Evolutionary conservation across 108 stramenopile genomes (phyloP).

Genomic region (Fragilaria crotonensis): DNA sequence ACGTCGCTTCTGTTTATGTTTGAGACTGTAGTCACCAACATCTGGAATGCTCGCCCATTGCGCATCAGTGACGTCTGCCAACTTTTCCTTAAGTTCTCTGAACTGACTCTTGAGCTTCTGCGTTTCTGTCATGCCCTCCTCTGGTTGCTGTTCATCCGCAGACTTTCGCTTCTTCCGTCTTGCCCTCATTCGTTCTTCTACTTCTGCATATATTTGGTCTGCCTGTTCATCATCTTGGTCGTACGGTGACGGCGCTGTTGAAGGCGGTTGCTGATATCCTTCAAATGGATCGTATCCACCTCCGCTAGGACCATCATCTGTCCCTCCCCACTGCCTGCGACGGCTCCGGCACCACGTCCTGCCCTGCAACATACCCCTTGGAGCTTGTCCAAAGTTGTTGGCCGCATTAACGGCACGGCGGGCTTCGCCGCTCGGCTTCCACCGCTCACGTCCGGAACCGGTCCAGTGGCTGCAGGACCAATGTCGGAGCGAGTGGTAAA

Average conservation of each 20-base stretch:
- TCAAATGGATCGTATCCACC: constrained; percentile 10
- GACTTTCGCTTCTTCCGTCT: constrained; percentile 52
- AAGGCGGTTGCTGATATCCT: constrained; percentile 19
- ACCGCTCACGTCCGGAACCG: background rate
- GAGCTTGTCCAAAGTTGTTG: constrained; percentile 76
- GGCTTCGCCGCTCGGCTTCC: constrained; percentile 23
- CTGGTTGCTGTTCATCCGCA: constrained; percentile 21
- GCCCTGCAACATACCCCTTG: constrained; percentile 84
- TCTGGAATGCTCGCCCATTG: constrained; percentile 98
- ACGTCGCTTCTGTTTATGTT: constrained; percentile 80
- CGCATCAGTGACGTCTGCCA: constrained; percentile 80
- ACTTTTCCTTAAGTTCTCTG: constrained; percentile 88
- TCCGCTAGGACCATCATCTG: too few species aligned
- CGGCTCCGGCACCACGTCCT: constrained; percentile 64
- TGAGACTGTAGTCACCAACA: constrained; percentile 85
- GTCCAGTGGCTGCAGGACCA: constrained; percentile 60
- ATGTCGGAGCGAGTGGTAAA: constrained; percentile 96
- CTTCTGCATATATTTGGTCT: constrained; percentile 89
- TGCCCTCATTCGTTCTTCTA: constrained; percentile 90
- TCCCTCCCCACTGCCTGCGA: constrained; percentile 21
- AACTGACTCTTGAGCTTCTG: constrained; percentile 90
- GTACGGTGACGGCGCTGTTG: constrained; percentile 53
- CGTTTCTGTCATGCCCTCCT: constrained; percentile 12
- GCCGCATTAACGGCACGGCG: background rate
- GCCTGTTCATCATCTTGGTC: constrained; percentile 96